phyloP scores from a whole-genome alignment of 257 asterid genomes.

The Thymus mandschuricus region DNA sequence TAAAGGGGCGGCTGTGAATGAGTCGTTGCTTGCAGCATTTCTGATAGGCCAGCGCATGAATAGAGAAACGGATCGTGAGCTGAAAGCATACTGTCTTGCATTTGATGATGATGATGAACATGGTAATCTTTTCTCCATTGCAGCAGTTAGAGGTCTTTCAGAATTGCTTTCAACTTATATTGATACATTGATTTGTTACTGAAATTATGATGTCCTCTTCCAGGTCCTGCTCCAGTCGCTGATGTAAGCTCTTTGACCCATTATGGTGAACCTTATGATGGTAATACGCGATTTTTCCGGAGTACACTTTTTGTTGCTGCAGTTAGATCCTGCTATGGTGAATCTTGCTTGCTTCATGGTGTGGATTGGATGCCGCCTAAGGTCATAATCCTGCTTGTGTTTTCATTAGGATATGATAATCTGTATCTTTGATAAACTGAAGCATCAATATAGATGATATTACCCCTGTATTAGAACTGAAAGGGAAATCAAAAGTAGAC shows the following conservation, averaged over 20 bases:
- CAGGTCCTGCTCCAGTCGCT: slow-evolving; percentile 81
- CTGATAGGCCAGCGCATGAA: slow-evolving; percentile 93
- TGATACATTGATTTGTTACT: slow-evolving; percentile 5
- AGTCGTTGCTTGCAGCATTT: slow-evolving; percentile 80
- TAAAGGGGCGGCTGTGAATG: slow-evolving; percentile 50
- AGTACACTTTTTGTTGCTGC: slow-evolving; percentile 98
- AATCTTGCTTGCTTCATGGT: slow-evolving; percentile 97
- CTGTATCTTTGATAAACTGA: slow-evolving; percentile 17
- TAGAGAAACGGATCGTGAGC: slow-evolving; percentile 92
- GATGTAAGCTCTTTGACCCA: slow-evolving; percentile 89
- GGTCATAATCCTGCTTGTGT: slow-evolving; percentile 44
- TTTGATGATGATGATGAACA: slow-evolving; percentile 89
- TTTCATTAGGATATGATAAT: slow-evolving; percentile 29
- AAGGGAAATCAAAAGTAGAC: not conserved
- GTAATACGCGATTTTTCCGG: slow-evolving; percentile 92
- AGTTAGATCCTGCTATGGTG: slow-evolving; percentile 94
- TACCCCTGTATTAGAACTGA: not conserved
- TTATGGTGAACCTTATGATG: slow-evolving; percentile 96
- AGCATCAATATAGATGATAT: slow-evolving; percentile 13
- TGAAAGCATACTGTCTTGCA: slow-evolving; percentile 93
- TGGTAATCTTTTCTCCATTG: slow-evolving; percentile 44
- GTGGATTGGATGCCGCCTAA: slow-evolving; percentile 99
- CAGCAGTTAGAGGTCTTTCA: slow-evolving; percentile 13
- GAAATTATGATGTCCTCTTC: slow-evolving; percentile 26
- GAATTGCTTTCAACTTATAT: not conserved